A percentile compares a stretch with the other conserved stretches of the same genome.
phyloP scores from a whole-genome alignment of 192 early-diverging fungal genomes.

The Helicostylum pulchrum region DNA sequence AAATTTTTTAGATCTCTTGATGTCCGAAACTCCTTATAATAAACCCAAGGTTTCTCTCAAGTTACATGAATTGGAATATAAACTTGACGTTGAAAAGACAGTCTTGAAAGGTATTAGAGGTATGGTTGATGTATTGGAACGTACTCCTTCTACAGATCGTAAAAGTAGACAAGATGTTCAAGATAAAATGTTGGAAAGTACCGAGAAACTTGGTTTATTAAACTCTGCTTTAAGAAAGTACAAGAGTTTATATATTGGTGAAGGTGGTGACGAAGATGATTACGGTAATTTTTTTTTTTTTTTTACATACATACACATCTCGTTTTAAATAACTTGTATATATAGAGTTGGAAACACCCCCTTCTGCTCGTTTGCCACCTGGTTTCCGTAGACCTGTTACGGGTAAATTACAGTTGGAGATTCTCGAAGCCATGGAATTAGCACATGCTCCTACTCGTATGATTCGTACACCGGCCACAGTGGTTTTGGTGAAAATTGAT shows the following conservation, averaged over 20 bases:
- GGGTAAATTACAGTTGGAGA: conserved; percentile 64
- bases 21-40: conserved; percentile 62
- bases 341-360: conserved; percentile 41
- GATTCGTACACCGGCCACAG: conserved; percentile 59
- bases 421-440: conserved; percentile 58
- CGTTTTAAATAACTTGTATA: background rate
- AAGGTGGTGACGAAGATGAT: conserved; percentile 68
- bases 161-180: conserved; percentile 48
- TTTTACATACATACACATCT: background rate
- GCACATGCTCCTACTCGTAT: conserved; percentile 55
- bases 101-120: conserved; percentile 76
- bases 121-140: conserved; percentile 48
- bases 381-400: conserved; percentile 69
- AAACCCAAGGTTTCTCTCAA: conserved; percentile 72
- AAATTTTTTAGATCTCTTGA: conserved; percentile 53
- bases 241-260: conserved; percentile 78
- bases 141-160: conserved; percentile 52
- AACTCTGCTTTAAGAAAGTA: conserved; percentile 79
- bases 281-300: conserved; percentile 40
- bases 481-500: conserved; percentile 79
- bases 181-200: conserved; percentile 41
- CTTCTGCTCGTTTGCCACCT: conserved; percentile 47
- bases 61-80: conserved; percentile 80
- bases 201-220: conserved; percentile 71
- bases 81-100: conserved; percentile 91